phyloP scores from a whole-genome alignment of 2,329 filamentous ascomycete genomes.

The Colletotrichum cereale region DNA sequence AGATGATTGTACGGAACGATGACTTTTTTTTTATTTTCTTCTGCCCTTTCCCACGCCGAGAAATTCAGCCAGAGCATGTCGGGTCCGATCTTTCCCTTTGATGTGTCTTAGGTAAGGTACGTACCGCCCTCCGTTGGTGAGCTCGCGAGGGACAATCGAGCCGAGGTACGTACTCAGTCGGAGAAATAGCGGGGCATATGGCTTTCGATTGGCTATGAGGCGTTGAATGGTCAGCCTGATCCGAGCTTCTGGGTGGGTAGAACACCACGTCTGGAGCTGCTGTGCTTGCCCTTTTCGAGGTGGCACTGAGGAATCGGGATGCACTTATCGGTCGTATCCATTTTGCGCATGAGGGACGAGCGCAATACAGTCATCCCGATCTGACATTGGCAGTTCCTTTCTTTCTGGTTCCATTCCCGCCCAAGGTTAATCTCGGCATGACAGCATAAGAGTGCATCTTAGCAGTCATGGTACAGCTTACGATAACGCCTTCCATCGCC shows the following conservation, averaged over 20 bases:
- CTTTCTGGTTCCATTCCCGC: not conserved
- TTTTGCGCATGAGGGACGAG: not conserved
- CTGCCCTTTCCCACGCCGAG: not conserved
- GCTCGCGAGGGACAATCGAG: too few species aligned
- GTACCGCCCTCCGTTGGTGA: not conserved
- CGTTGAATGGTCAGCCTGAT: not conserved
- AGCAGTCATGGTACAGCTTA: slow-evolving; percentile 77
- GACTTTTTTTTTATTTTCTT: slow-evolving; percentile 36
- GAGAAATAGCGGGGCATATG: not conserved
- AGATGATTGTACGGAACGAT: slow-evolving; percentile 22
- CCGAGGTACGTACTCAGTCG: slow-evolving; percentile 7
- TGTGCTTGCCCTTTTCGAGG: not conserved
- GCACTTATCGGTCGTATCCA: slow-evolving; percentile 21
- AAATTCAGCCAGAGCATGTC: slow-evolving; percentile 13
- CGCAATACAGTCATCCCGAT: slow-evolving; percentile 2
- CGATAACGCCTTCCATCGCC: slow-evolving; percentile 78
- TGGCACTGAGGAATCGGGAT: too few species aligned
- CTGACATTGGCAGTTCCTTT: not conserved
- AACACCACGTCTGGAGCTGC: not conserved
- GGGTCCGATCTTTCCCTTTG: slow-evolving; percentile 18
- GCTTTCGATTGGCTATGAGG: slow-evolving; percentile 12
- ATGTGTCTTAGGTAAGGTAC: slow-evolving; percentile 31
- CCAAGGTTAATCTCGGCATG: not conserved
- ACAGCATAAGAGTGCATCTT: slow-evolving; percentile 11
- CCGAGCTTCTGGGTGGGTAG: not conserved